Evolutionary conservation across 768 basidiomycete species (phyloP), one percentile per base, ranked within the genome.

Genomic region (Amanita inopinata): DNA sequence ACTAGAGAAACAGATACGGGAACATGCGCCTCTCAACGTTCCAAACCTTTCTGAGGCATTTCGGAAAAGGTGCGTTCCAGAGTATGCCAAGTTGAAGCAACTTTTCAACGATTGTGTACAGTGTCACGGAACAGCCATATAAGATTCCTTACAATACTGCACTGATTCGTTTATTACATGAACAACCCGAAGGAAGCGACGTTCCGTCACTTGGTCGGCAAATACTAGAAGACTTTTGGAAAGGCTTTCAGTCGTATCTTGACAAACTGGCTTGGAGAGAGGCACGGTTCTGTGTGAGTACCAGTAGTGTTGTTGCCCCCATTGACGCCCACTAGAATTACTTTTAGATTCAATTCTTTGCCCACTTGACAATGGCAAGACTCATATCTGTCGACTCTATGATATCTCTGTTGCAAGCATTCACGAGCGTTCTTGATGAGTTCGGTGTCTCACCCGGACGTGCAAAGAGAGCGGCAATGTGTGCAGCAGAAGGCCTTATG

Each of bases 241-340:
- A 85, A 61, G 85, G 84, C 2, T 96, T 97, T 58, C 87, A 91
- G 53, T 73, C 76, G 2, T 89, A 81, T 57, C 67, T 97, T 15
- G 92, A 96, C 62, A 86, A 86, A 49, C 65, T 91, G 19, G 78
- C 85, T 41, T 97, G 93, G 94, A 73, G 89, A 53, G 87, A 93
- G 51, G 81, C 85, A 33, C 76, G 93, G 47, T 69, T 92, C 56
- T 84, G 83, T 50, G 92, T 94, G 56, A 62, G 89, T 66, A n/a
- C 40, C 43, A 34, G 10, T 18, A 15, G 37, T 27, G n/a, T 24
- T 40, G 37, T 6, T 33, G 11, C 22, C 25, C 17, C 8, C 25
- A 9, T 37, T 45, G 28, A 28, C 33, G n/a, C n/a, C n/a, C n/a
- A 17, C 42, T 48, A 17, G 43, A 47, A 48, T 54, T 28, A 37